phyloP scores from a whole-genome alignment of 768 basidiomycete genomes.

The Porpolomopsis calyptriformis region DNA sequence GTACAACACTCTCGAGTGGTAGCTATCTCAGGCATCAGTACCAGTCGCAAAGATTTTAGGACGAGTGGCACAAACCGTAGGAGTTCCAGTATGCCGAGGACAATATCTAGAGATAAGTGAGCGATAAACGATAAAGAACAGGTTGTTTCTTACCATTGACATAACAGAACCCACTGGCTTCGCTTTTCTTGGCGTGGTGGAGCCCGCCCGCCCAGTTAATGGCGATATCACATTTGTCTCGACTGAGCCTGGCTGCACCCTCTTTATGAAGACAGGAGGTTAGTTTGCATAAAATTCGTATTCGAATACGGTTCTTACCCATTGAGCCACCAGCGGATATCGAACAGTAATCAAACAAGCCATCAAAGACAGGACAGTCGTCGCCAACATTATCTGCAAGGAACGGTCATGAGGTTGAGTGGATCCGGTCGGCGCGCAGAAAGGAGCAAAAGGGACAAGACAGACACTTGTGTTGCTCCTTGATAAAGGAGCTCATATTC shows the following conservation, averaged over 20 bases:
- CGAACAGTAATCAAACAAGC: constrained; percentile 92
- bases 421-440: not conserved
- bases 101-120: constrained; percentile 48
- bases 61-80: constrained; percentile 6
- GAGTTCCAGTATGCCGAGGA: constrained; percentile 87
- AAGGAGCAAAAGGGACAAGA: too few species aligned
- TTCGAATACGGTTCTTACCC: constrained; percentile 35
- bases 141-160: constrained; percentile 45
- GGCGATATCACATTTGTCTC: constrained; percentile 85
- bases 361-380: constrained; percentile 95
- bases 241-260: constrained; percentile 65
- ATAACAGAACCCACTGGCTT: constrained; percentile 98
- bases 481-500: constrained; percentile 88
- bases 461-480: constrained; percentile 93
- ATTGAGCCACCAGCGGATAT: constrained; percentile 95
- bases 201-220: constrained; percentile 98
- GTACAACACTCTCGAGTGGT: constrained; percentile 79
- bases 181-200: constrained; percentile 98
- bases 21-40: constrained; percentile 38
- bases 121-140: not conserved
- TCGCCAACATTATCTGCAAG: constrained; percentile 48
- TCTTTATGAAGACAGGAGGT: not conserved
- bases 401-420: not conserved
- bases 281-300: not conserved
- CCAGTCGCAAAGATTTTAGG: not conserved